phyloP scores from a whole-genome alignment of 202 grass and related monocot genomes.

The Setaria italica region DNA sequence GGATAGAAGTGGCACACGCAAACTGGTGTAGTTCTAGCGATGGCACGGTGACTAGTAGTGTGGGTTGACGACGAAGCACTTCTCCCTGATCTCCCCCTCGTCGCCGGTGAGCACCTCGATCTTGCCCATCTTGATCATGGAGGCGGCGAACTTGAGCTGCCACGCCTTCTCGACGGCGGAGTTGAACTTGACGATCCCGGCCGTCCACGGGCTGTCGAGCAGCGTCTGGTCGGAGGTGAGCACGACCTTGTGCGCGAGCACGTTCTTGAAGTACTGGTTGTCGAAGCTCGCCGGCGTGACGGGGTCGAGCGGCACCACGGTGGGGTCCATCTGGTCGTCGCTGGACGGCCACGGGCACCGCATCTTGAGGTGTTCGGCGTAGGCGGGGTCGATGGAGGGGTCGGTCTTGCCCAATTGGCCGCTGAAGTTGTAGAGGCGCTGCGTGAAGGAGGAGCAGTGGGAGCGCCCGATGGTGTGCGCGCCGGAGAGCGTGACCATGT shows the following conservation, averaged over 20 bases:
- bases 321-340: conserved; percentile 8
- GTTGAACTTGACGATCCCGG: neutral
- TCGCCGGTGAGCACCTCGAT: conserved; percentile 50
- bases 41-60: neutral
- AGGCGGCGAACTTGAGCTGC: conserved; percentile 42
- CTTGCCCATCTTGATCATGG: conserved; percentile 55
- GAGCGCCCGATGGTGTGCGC: conserved; percentile 59
- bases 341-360: conserved; percentile 35
- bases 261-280: conserved; percentile 66
- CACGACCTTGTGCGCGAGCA: conserved; percentile 32
- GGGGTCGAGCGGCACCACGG: conserved; percentile 25
- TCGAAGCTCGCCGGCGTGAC: conserved; percentile 41
- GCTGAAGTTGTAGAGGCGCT: conserved; percentile 53
- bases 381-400: conserved; percentile 34
- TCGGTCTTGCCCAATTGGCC: neutral
- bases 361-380: neutral
- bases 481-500: conserved; percentile 63
- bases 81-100: conserved; percentile 59
- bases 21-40: neutral
- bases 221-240: conserved; percentile 60
- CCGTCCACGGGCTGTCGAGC: neutral
- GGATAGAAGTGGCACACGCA: neutral
- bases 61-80: conserved; percentile 52
- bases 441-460: conserved; percentile 54
- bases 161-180: conserved; percentile 16